A percentile compares a stretch with the other conserved stretches of the same genome.
Conservation (phyloP, 2,329 filamentous ascomycete genomes). For the Lachnellula arida region DNA sequence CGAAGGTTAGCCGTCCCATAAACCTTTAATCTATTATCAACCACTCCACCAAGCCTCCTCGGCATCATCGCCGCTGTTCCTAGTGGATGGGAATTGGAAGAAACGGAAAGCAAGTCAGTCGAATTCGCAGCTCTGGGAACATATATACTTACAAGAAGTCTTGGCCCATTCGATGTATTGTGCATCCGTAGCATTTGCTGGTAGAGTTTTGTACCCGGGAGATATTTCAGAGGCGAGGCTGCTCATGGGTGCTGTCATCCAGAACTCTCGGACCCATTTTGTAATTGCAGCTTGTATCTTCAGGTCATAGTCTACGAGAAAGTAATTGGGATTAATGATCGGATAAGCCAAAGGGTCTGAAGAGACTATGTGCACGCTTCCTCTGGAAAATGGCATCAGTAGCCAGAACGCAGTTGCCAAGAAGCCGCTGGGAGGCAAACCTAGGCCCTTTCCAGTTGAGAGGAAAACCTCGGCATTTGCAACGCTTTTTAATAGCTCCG, state of each 20-base stretch:
- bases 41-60: constrained; percentile 36
- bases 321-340: constrained; percentile 39
- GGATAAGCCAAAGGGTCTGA: constrained; percentile 34
- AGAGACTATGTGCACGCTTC: constrained; percentile 38
- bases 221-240: constrained; percentile 2
- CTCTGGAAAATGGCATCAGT: constrained; percentile 40
- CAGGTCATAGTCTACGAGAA: constrained; percentile 40
- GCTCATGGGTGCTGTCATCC: constrained; percentile 1
- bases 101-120: background rate
- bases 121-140: background rate
- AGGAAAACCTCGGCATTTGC: constrained; percentile 44
- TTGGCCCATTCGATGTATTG: constrained; percentile 11
- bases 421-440: constrained; percentile 19
- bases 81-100: constrained; percentile 9
- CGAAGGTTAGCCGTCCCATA: constrained; percentile 49
- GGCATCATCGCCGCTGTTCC: constrained; percentile 17
- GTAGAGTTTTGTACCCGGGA: constrained; percentile 6
- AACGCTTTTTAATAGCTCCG: constrained; percentile 41
- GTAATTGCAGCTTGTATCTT: constrained; percentile 25
- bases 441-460: constrained; percentile 15
- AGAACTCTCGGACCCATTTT: constrained; percentile 13
- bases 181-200: constrained; percentile 10
- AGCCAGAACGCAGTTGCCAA: constrained; percentile 37
- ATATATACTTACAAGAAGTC: constrained; percentile 6
- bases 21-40: constrained; percentile 46